A percentile compares a stretch with the other conserved stretches of the same genome.
These are phyloP conservation scores for Colletotrichum gigasporum DNA, from an alignment of 2,329 filamentous ascomycete species.

Conservation along the genomic window DNA sequence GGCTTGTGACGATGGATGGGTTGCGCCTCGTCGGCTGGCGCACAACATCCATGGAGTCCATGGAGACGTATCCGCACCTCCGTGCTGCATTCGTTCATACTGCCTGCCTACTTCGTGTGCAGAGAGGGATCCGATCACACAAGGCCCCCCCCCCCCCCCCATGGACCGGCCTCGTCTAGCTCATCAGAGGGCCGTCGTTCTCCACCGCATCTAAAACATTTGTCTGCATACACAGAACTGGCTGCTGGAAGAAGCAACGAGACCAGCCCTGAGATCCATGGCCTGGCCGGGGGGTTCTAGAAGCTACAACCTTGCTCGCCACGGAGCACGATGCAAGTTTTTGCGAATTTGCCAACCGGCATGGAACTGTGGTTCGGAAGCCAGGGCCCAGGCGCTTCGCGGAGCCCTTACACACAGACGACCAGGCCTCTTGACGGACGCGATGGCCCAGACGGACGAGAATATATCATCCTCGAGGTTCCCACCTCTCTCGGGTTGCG, in stretches of 20 bases:
- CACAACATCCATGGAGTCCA: no score
- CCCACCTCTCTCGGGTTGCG: neutral
- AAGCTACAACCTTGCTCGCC: conserved; percentile 14
- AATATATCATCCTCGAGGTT: conserved; percentile 24
- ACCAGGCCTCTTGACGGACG: neutral
- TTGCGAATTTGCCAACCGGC: neutral
- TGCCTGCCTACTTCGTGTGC: neutral
- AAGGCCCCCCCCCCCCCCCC: neutral
- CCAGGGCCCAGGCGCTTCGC: neutral
- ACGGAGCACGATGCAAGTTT: conserved; percentile 4
- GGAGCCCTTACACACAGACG: neutral
- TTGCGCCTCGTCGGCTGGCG: no score
- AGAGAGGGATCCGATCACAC: neutral
- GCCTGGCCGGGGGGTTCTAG: conserved; percentile 3
- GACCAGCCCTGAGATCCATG: neutral
- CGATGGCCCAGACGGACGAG: neutral
- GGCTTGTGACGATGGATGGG: no score
- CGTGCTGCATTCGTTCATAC: neutral
- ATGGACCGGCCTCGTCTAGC: neutral
- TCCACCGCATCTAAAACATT: conserved; percentile 25
- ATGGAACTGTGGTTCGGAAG: neutral
- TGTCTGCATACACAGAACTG: conserved; percentile 9
- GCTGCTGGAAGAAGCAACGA: conserved; percentile 19
- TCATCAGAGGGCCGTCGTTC: neutral
- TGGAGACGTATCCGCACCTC: neutral